Conservation (phyloP, 371 early-diverging fungal species). For the Funneliformis caledonium region DNA sequence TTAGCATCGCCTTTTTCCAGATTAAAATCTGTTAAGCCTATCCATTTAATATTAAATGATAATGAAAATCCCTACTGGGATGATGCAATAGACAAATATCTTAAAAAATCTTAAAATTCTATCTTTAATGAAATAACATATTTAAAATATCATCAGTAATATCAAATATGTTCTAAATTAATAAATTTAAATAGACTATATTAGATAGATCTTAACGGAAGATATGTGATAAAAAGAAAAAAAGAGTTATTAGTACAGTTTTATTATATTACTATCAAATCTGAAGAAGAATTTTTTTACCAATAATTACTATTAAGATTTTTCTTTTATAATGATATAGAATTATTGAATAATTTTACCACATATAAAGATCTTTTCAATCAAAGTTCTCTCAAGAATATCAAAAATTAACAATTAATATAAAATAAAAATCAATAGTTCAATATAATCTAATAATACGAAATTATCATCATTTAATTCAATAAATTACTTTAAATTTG, state of each 20-base stretch:
- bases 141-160: not conserved
- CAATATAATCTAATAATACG: not conserved
- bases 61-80: not conserved
- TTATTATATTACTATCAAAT: not conserved
- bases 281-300: not conserved
- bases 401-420: not conserved
- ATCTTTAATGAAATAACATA: not conserved
- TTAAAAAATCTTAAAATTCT: not conserved
- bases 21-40: not conserved
- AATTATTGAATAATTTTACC: not conserved
- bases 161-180: not conserved
- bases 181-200: too few species aligned
- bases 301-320: not conserved
- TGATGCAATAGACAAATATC: constrained; percentile 13
- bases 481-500: not conserved
- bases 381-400: not conserved
- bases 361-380: not conserved
- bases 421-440: not conserved
- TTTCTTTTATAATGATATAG: not conserved
- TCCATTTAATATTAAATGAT: not conserved
- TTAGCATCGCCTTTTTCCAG: not conserved
- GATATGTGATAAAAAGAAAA: not conserved
- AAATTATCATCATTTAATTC: not conserved
- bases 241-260: not conserved
- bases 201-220: not conserved